A percentile compares a stretch with the other conserved stretches of the same genome.
phyloP scores from a whole-genome alignment of 106 monocot genomes.

The Platanthera zijinensis region DNA sequence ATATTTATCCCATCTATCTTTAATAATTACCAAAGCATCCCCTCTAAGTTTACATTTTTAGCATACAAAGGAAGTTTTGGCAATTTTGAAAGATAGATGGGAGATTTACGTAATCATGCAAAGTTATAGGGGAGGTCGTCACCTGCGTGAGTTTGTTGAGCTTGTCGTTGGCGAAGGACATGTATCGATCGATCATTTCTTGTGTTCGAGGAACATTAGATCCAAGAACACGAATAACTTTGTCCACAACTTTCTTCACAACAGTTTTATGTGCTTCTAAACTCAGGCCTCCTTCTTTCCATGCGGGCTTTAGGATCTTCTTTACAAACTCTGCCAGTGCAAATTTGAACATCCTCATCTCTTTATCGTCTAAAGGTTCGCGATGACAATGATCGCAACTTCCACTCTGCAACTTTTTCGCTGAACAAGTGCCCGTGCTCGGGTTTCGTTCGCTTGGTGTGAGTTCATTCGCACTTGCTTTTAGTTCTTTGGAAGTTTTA shows the following conservation, averaged over 20 bases:
- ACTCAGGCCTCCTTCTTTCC: slow-evolving; percentile 55
- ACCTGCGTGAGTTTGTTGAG: slow-evolving; percentile 51
- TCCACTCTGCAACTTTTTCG: background rate
- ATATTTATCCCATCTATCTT: background rate
- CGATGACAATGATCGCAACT: background rate
- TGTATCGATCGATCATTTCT: slow-evolving; percentile 34
- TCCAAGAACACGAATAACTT: slow-evolving; percentile 29
- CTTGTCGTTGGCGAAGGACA: slow-evolving; percentile 26
- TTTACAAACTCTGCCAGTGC: slow-evolving; percentile 47
- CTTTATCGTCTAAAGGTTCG: slow-evolving; percentile 20
- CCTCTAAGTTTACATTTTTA: background rate
- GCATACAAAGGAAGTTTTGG: too few relatives aligned
- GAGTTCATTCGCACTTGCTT: background rate
- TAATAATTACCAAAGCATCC: background rate
- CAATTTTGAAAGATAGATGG: background rate
- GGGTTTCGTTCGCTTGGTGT: background rate
- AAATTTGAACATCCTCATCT: slow-evolving; percentile 34
- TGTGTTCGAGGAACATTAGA: slow-evolving; percentile 29
- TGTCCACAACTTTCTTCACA: slow-evolving; percentile 60
- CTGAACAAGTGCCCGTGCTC: background rate
- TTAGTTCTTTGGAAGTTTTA: background rate
- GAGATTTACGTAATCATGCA: too few relatives aligned
- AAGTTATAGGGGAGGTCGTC: background rate
- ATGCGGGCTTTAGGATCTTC: slow-evolving; percentile 34
- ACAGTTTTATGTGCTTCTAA: slow-evolving; percentile 51